Percentiles rank a stretch among this genome's conserved stretches.
These are phyloP conservation scores for Thoreauomyces humboldtii DNA, from an alignment of 192 early-diverging fungal species.

Conservation along the genomic window DNA sequence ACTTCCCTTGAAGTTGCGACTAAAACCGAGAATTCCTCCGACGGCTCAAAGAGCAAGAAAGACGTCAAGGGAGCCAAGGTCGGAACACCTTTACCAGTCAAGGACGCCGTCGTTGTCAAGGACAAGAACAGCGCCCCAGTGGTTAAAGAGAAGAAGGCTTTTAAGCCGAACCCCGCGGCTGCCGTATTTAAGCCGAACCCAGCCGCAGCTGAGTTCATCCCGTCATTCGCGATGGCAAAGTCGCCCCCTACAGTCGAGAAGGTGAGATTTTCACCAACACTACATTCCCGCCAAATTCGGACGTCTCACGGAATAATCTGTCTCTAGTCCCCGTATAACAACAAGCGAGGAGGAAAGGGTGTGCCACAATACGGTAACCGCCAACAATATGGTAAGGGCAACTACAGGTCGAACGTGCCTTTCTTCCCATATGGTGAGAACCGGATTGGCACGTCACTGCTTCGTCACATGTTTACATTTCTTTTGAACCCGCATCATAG, in stretches of 20 bases:
- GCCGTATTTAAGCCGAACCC: conserved; percentile 44
- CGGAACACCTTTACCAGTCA: not conserved
- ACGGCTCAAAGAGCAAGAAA: not conserved
- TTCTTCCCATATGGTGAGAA: too few species aligned
- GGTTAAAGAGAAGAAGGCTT: conserved; percentile 2
- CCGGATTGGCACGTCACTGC: too few species aligned
- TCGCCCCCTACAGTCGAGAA: not conserved
- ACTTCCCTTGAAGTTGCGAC: not conserved
- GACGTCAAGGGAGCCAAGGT: not conserved
- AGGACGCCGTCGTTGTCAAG: not conserved
- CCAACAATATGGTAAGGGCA: conserved; percentile 15
- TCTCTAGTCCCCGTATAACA: conserved; percentile 13
- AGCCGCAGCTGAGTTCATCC: conserved; percentile 43
- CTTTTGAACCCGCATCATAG: not conserved
- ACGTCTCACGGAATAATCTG: not conserved
- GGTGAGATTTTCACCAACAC: not conserved
- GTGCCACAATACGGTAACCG: not conserved
- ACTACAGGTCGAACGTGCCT: conserved; percentile 4
- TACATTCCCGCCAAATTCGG: too few species aligned
- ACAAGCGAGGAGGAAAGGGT: conserved; percentile 3
- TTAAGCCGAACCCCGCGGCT: conserved; percentile 16
- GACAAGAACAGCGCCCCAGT: conserved; percentile 16
- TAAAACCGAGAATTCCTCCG: not conserved
- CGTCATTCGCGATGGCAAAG: not conserved
- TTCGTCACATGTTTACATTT: not conserved